Percentiles rank a stretch among this genome's conserved stretches.
phyloP scores from a whole-genome alignment of 2,329 filamentous ascomycete species.

The Cercospora canescens region DNA sequence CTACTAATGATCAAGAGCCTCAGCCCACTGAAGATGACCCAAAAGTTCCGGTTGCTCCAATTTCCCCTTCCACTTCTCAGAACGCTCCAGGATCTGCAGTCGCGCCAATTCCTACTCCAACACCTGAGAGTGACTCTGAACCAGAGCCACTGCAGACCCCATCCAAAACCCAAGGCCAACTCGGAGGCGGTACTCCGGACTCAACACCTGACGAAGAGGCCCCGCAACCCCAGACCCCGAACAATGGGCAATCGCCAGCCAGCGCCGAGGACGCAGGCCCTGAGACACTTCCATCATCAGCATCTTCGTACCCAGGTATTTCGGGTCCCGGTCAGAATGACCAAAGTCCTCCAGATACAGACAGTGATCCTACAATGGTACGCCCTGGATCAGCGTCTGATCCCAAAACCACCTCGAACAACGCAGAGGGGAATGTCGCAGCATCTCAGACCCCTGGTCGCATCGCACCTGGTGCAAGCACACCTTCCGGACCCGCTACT shows the following conservation, averaged over 20 bases:
- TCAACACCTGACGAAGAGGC: neutral
- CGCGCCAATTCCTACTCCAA: neutral
- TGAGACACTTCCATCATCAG: neutral
- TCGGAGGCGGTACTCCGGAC: neutral
- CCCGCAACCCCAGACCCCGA: neutral
- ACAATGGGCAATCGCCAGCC: neutral
- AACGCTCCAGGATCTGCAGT: neutral
- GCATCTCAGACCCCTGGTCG: neutral
- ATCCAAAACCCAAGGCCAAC: neutral
- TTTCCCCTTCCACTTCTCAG: neutral
- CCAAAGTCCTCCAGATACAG: neutral
- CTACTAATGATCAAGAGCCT: neutral
- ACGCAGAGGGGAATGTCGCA: neutral
- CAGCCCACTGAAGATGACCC: neutral
- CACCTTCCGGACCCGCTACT: neutral
- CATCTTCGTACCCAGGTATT: neutral
- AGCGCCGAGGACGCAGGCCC: neutral
- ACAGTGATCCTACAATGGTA: neutral
- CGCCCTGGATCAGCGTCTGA: neutral
- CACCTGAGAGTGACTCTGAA: neutral
- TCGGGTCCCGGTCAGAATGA: neutral
- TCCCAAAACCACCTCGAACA: neutral
- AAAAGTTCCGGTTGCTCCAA: neutral
- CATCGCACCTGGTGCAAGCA: neutral
- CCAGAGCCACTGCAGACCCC: neutral